Evolutionary conservation across 352 stramenopile genomes (phyloP).

Genomic region (Phytophthora megakarya): DNA sequence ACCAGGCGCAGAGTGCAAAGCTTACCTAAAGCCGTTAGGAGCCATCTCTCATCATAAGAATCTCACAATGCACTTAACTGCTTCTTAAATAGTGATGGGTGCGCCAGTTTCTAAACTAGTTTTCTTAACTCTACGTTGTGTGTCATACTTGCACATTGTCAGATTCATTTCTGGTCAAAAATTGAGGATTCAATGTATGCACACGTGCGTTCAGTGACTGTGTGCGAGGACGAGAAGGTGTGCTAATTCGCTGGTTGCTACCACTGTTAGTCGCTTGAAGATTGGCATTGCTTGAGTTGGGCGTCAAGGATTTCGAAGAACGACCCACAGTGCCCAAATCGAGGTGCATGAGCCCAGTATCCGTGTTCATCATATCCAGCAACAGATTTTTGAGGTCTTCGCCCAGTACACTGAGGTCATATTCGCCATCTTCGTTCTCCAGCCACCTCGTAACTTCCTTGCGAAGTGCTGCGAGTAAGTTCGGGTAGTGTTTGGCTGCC

Average conservation of each 20-base stretch:
- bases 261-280: constrained; percentile 8
- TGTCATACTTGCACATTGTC: constrained; percentile 6
- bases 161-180: constrained; percentile 32
- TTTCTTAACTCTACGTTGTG: constrained; percentile 10
- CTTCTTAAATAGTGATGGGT: constrained; percentile 17
- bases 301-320: constrained; percentile 35
- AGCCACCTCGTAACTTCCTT: constrained; percentile 79
- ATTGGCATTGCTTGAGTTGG: constrained; percentile 31
- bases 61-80: constrained; percentile 25
- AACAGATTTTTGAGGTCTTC: constrained; percentile 75
- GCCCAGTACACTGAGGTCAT: constrained; percentile 72
- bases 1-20: constrained; percentile 60
- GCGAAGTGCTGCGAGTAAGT: constrained; percentile 49
- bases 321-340: constrained; percentile 61
- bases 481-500: constrained; percentile 72
- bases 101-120: neutral
- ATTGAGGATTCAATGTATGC: constrained; percentile 10
- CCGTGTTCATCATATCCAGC: constrained; percentile 80
- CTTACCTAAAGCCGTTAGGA: constrained; percentile 30
- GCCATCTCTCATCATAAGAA: constrained; percentile 36
- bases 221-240: constrained; percentile 39
- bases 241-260: constrained; percentile 22
- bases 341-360: constrained; percentile 86
- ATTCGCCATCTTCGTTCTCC: constrained; percentile 74
- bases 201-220: constrained; percentile 36